Base-by-base conservation (phyloP, 768 basidiomycete species). In the Agrocybe pediades region DNA sequence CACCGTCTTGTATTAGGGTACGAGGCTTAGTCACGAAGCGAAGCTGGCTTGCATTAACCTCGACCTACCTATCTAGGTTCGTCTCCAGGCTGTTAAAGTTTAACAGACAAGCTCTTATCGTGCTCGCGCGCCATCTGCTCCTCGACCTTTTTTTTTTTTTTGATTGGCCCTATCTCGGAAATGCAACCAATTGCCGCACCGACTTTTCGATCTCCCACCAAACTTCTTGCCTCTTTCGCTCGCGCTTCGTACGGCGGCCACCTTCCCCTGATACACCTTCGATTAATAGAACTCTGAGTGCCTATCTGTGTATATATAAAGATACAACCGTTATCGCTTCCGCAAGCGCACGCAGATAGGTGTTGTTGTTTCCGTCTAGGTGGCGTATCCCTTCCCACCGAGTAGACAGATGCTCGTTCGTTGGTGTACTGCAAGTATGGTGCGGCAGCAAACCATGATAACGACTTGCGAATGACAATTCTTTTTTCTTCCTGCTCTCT, bases 121-220 rank as follows among this genome's bases (percentile, higher is more conserved):
- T 25, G 41, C 33, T 49, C 36, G 49, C 49, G n/a, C 9, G 36
- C 39, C 36, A 49, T 49, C 36, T 49, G 49, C 49, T 39, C 25
- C 48, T 47, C 15, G 39, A 47, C 15, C 39, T 29, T 23, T 47
- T 33, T 47, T 49, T 41, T 49, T n/a, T 4, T 15, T 11, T n/a
- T 36, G 33, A 36, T 36, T 36, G 33, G 33, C 33, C n/a, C n/a
- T 36, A 36, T 36, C 33, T 36, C 33, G 33, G 33, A 36, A 13
- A n/a, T 36, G 3, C 13, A 11, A 36, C 33, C 33, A 36, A 36
- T 36, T 11, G 33, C 3, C 33, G 33, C 33, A 15, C 33, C n/a
- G 33, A 36, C 7, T 30, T 30, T 6, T 30, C 29, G 29, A 30
- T 30, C 15, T 30, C 15, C 29, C 29, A 30, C n/a, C n/a, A n/a